These are phyloP conservation scores for Leishmania tropica DNA, from an alignment of 208 protist species.

Conservation along the genomic window DNA sequence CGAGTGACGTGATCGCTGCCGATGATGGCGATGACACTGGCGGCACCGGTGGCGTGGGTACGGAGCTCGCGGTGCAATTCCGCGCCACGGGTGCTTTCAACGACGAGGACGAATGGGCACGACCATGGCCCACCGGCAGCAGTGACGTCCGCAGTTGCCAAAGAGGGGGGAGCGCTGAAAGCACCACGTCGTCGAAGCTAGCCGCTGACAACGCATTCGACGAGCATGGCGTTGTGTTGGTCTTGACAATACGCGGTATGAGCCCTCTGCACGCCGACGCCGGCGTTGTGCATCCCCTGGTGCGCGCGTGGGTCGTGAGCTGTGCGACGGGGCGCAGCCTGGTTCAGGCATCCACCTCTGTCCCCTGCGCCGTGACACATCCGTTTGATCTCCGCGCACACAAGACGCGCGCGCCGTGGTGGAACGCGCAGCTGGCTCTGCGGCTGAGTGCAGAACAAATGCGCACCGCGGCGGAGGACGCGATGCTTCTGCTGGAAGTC, in stretches of 20 bases:
- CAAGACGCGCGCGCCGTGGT: constrained; percentile 62
- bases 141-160: background rate
- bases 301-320: constrained; percentile 83
- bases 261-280: constrained; percentile 69
- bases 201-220: background rate
- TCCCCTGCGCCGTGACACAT: constrained; percentile 64
- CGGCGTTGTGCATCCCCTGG: constrained; percentile 77
- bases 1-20: background rate
- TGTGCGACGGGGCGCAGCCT: constrained; percentile 57
- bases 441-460: constrained; percentile 29
- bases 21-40: background rate
- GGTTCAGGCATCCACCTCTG: constrained; percentile 19
- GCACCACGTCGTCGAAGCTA: background rate
- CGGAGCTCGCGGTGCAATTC: constrained; percentile 10
- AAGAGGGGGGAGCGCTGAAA: background rate
- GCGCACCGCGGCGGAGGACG: constrained; percentile 16
- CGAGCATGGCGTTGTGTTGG: constrained; percentile 23
- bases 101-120: constrained; percentile 5
- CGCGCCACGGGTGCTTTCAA: constrained; percentile 37
- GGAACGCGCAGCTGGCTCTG: constrained; percentile 68
- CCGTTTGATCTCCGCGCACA: constrained; percentile 77
- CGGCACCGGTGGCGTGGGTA: background rate
- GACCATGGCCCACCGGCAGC: background rate
- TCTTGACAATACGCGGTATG: constrained; percentile 70
- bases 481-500: constrained; percentile 82